These are phyloP conservation scores for Annulohypoxylon nitens DNA, from an alignment of 495 filamentous ascomycete species.

Conservation along the genomic window DNA sequence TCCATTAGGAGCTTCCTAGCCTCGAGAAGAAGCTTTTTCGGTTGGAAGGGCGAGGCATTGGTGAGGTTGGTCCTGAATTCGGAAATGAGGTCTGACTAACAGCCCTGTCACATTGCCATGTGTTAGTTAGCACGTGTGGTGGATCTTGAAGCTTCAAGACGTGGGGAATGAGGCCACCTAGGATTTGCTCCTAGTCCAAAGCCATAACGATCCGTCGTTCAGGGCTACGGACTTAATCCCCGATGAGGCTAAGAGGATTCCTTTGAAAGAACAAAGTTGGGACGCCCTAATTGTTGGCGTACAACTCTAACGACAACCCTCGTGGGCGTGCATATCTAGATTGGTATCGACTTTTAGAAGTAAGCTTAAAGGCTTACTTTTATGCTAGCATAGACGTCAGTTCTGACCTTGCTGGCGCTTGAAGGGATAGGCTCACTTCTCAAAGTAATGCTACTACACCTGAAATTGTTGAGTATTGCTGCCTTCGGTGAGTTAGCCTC, in stretches of 20 bases:
- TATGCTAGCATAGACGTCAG: slow-evolving; percentile 3
- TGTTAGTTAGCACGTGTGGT: slow-evolving; percentile 28
- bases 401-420: neutral
- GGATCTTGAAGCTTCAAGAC: slow-evolving; percentile 35
- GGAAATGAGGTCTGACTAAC: slow-evolving; percentile 41
- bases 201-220: slow-evolving; percentile 28
- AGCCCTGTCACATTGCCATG: slow-evolving; percentile 46
- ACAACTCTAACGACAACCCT: slow-evolving; percentile 1
- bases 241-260: slow-evolving; percentile 19
- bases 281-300: slow-evolving; percentile 3
- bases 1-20: slow-evolving; percentile 25
- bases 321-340: slow-evolving; percentile 14
- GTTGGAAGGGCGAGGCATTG: slow-evolving; percentile 11
- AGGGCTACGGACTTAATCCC: slow-evolving; percentile 30
- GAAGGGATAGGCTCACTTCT: neutral
- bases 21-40: slow-evolving; percentile 27
- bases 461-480: neutral
- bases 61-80: slow-evolving; percentile 35
- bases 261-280: slow-evolving; percentile 17
- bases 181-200: slow-evolving; percentile 17
- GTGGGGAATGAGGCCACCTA: slow-evolving; percentile 44
- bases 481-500: neutral
- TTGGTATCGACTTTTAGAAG: slow-evolving; percentile 12
- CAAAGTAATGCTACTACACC: neutral
- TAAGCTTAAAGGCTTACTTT: slow-evolving; percentile 13